Evolutionary conservation across 345 rosid genomes (phyloP).

Genomic region (Syzygium jambos): DNA sequence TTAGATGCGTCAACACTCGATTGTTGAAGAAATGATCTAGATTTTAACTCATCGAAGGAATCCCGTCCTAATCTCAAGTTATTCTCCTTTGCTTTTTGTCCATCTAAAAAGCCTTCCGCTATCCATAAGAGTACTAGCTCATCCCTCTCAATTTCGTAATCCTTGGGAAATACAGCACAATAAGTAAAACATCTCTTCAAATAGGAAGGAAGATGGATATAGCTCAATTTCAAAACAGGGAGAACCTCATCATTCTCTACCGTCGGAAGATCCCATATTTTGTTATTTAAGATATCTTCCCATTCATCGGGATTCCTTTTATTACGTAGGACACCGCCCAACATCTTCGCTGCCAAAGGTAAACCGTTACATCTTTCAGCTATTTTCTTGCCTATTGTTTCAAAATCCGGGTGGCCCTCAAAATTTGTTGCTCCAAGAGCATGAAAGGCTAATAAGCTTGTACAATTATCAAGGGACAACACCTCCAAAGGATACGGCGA

Average conservation of each 20-base stretch:
- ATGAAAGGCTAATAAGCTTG: background rate
- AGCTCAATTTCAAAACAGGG: background rate
- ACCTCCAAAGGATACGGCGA: background rate
- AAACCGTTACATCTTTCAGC: background rate
- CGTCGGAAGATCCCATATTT: background rate
- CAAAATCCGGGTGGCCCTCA: background rate
- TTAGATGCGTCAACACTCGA: background rate
- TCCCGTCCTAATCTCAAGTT: rapidly evolving
- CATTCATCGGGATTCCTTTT: background rate
- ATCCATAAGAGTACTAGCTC: background rate
- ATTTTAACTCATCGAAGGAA: background rate
- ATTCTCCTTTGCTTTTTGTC: background rate
- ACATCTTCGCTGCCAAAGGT: background rate
- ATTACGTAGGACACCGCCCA: background rate
- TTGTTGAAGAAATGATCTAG: background rate
- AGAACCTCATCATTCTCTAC: background rate
- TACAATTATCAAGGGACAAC: background rate
- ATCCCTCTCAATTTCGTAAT: background rate
- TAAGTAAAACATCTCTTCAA: background rate
- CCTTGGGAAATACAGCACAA: background rate
- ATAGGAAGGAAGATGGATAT: background rate
- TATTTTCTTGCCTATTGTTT: background rate
- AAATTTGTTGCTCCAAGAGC: background rate
- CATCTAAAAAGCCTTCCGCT: background rate
- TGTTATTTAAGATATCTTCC: background rate